phyloP scores from a whole-genome alignment of 768 basidiomycete genomes.

The Daedaleopsis nitida region DNA sequence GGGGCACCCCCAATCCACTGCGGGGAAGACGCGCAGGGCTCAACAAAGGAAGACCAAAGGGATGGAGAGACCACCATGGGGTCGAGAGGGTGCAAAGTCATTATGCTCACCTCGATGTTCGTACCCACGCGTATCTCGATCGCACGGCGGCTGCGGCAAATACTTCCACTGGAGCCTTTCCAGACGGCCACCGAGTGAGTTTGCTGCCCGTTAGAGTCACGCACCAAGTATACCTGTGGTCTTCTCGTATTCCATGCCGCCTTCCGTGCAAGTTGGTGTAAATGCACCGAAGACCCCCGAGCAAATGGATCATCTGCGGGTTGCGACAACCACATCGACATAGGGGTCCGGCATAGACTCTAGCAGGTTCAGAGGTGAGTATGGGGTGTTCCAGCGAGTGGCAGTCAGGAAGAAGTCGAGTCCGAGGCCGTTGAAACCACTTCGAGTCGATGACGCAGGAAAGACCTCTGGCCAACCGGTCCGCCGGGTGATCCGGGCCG shows the following conservation, averaged over 20 bases:
- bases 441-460: not conserved
- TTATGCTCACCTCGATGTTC: not conserved
- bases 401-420: not conserved
- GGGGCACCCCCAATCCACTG: not conserved
- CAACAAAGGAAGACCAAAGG: not conserved
- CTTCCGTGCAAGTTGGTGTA: not conserved
- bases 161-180: not conserved
- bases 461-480: not conserved
- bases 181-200: not conserved
- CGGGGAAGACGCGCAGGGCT: not conserved
- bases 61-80: not conserved
- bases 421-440: not conserved
- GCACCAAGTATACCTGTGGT: not conserved
- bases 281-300: too few relatives aligned
- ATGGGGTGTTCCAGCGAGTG: too few relatives aligned
- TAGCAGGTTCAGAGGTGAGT: too few relatives aligned
- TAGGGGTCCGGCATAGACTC: too few relatives aligned
- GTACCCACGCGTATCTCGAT: not conserved
- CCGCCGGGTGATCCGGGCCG: slow-evolving; percentile 9
- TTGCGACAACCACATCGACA: too few relatives aligned
- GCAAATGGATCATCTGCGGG: too few relatives aligned
- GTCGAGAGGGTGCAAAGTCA: not conserved
- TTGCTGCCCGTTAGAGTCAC: not conserved
- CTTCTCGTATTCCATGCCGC: not conserved
- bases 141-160: not conserved